Evolutionary conservation across 768 basidiomycete genomes (phyloP), one percentile per base, ranked within the genome.

Genomic region (Porpolomopsis calyptriformis): DNA sequence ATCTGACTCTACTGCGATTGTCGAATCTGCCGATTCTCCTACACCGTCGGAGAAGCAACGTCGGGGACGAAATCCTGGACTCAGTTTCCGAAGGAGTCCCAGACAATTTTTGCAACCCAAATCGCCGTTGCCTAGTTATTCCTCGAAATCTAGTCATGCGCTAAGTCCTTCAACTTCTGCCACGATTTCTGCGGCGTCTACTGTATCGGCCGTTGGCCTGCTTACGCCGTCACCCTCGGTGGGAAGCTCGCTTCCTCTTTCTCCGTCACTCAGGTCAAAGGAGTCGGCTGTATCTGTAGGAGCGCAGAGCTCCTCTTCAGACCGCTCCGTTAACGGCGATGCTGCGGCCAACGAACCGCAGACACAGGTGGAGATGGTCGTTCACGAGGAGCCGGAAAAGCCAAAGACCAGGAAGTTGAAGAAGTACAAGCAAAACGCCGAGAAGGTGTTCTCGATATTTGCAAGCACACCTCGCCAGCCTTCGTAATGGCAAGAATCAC

Each of bases 381-480:
- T 57, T 7, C 48, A 48, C 4, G 71, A 72, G 42, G 67, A 74
- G 47, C 67, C 71, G n/a, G 74, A 80, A 55, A 80, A 77, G 58
- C 67, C 68, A 50, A 81, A 74, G 75, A 78, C 62, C 57, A 85
- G 77, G 69, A 88, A 83, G 63, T 61, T 86, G 62, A 85, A 82
- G 72, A 87, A 81, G 66, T 85, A 86, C 68, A 89, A 88, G 66
- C 81, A 87, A 58, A 83, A 81, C 50, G 85, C 87, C 2, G 86
- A 88, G 69, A 89, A 89, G 53, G 74, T 90, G 46, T 71, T 90
- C 48, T 85, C 85, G 25, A 67, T 90, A 52, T 89, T 90, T 62
- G 81, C 82, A 35, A 22, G 35, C 9, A 77, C 82, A 22, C 81
- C 83, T 49, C 82, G 74, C 48, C 75, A 72, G 56, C 57, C 60